Conservation (phyloP, 352 stramenopile species). For the Phytophthora vignae region DNA sequence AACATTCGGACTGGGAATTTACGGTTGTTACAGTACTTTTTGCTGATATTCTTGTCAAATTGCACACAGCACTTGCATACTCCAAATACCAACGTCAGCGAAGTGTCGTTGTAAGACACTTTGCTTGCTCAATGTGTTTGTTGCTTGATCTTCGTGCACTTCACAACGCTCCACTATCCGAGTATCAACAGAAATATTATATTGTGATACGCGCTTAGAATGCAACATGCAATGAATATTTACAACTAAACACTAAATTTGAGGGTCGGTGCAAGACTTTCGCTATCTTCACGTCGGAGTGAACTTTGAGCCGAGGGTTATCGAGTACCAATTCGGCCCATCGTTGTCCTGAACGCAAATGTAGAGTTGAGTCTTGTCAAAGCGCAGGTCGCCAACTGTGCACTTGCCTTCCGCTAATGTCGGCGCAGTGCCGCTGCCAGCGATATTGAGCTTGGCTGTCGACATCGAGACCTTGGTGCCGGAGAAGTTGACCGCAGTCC, state of each 20-base stretch:
- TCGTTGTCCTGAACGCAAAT: constrained; percentile 23
- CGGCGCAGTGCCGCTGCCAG: constrained; percentile 9
- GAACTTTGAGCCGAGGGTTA: not conserved
- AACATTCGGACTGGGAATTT: no score
- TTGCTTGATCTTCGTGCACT: no score
- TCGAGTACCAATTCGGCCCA: not conserved
- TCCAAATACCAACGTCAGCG: no score
- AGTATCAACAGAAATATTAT: no score
- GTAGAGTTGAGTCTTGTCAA: constrained; percentile 29
- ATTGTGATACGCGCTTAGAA: not conserved
- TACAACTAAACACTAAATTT: not conserved
- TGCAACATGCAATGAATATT: not conserved
- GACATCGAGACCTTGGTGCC: constrained; percentile 11
- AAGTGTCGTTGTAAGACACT: no score
- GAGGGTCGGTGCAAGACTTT: no score
- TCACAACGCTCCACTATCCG: no score
- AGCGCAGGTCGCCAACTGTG: constrained; percentile 37
- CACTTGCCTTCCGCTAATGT: constrained; percentile 8
- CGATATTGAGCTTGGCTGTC: constrained; percentile 28
- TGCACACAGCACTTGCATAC: no score
- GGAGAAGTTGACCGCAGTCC: constrained; percentile 22
- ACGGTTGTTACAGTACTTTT: no score
- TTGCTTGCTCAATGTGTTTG: no score
- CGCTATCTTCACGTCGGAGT: not conserved
- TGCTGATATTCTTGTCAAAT: no score